phyloP scores from a whole-genome alignment of 225 moss, liverwort and hornwort species.

The Pleurozium schreberi region DNA sequence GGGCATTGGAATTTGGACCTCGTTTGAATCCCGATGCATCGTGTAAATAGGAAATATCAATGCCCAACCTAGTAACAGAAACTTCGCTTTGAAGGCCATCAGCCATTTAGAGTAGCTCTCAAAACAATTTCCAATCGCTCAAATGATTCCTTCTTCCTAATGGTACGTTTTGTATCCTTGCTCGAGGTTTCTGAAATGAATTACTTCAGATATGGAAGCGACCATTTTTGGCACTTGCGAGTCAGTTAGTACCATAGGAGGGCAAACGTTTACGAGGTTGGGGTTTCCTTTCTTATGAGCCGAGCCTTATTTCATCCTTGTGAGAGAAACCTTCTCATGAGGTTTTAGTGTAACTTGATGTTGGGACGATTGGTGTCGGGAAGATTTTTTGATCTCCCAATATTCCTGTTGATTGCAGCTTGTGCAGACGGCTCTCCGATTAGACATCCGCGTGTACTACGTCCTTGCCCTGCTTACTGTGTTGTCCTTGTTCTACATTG shows the following conservation, averaged over 20 bases:
- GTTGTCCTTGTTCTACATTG: conserved; percentile 61
- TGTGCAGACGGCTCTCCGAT: conserved; percentile 60
- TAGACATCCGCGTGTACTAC: conserved; percentile 79
- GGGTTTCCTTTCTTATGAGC: neutral
- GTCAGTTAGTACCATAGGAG: no score
- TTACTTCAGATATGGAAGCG: neutral
- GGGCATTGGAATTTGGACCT: neutral
- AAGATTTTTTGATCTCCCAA: neutral
- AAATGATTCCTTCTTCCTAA: no score
- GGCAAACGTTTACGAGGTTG: neutral
- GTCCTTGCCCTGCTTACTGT: conserved; percentile 47
- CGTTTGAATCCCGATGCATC: neutral
- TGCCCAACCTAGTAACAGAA: neutral
- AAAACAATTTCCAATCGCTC: neutral
- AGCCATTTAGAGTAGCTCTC: neutral
- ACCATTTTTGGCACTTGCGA: neutral
- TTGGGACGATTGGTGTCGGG: neutral
- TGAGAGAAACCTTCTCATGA: neutral
- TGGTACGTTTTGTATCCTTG: neutral
- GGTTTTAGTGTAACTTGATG: neutral
- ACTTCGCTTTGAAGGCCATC: neutral
- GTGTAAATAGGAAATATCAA: neutral
- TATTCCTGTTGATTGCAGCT: conserved; percentile 38
- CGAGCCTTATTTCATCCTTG: neutral
- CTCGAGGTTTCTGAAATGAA: neutral